Percentiles rank a stretch among this genome's conserved stretches.
These are phyloP conservation scores for Termitomyces titanicus DNA, from an alignment of 768 basidiomycete species.

Conservation along the genomic window DNA sequence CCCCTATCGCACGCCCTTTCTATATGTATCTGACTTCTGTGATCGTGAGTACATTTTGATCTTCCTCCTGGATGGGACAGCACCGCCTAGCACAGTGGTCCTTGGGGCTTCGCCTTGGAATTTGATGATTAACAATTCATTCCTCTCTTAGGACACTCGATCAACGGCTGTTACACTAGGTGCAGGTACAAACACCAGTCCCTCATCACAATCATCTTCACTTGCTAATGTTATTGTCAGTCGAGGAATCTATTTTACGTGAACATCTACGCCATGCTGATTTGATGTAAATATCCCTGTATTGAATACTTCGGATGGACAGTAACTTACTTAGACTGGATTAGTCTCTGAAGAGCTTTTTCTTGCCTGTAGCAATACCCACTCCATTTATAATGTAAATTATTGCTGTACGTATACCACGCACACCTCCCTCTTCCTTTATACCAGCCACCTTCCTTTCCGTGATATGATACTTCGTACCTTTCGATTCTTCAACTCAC, in stretches of 20 bases:
- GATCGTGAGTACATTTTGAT: conserved; percentile 48
- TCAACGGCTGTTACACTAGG: conserved; percentile 70
- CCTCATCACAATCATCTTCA: conserved; percentile 1
- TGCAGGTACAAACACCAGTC: conserved; percentile 41
- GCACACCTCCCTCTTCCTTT: too few species aligned
- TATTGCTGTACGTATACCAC: not conserved
- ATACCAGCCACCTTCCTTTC: not conserved
- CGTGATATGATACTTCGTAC: not conserved
- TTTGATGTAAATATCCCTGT: conserved; percentile 45
- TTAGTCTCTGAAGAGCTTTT: conserved; percentile 2
- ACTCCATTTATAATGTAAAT: not conserved
- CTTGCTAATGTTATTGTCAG: conserved; percentile 26
- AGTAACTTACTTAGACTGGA: conserved; percentile 2
- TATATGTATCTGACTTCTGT: conserved; percentile 76
- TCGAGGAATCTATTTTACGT: conserved; percentile 71
- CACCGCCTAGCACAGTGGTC: conserved; percentile 8
- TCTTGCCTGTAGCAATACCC: not conserved
- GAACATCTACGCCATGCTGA: conserved; percentile 68
- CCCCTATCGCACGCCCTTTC: conserved; percentile 63
- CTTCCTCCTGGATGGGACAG: not conserved
- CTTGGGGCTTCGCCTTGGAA: not conserved
- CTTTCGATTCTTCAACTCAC: not conserved
- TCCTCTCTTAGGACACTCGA: conserved; percentile 57
- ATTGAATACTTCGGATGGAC: not conserved
- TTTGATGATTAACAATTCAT: conserved; percentile 5